These are phyloP conservation scores for Aspergillus egyptiacus DNA, from an alignment of 495 filamentous ascomycete species.

Conservation along the genomic window DNA sequence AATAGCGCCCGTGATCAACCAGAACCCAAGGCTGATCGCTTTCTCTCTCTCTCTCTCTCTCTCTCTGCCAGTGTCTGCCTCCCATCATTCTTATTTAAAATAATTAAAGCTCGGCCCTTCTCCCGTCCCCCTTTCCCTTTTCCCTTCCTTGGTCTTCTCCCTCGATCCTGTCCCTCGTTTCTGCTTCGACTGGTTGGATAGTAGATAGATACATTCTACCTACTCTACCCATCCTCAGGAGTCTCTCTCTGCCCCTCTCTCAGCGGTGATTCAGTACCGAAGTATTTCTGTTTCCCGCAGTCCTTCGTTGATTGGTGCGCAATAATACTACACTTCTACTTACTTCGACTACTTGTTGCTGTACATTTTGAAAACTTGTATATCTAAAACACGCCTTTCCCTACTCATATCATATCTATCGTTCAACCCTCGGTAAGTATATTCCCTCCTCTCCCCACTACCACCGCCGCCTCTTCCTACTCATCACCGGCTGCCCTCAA, in stretches of 20 bases:
- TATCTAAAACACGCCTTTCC: conserved; percentile 5
- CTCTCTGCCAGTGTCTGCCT: too few species aligned
- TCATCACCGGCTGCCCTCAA: background rate
- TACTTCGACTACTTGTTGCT: too few species aligned
- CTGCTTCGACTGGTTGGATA: too few species aligned
- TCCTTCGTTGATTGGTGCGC: conserved; percentile 18
- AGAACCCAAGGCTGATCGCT: conserved; percentile 2
- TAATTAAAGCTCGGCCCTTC: conserved; percentile 3
- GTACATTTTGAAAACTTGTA: too few species aligned
- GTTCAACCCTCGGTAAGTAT: background rate
- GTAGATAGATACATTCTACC: too few species aligned
- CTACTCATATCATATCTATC: too few species aligned
- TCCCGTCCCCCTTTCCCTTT: too few species aligned
- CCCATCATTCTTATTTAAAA: too few species aligned
- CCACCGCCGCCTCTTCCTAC: background rate
- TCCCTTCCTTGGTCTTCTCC: conserved; percentile 1
- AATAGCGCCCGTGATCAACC: background rate
- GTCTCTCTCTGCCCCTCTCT: conserved; percentile 33
- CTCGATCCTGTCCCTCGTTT: conserved; percentile 10
- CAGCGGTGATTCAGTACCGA: conserved; percentile 10
- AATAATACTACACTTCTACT: conserved; percentile 2
- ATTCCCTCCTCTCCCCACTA: background rate
- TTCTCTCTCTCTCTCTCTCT: conserved; percentile 2
- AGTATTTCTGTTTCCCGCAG: conserved; percentile 12
- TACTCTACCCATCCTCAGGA: too few species aligned